Conservation (phyloP, 2,329 filamentous ascomycete genomes). For the Talaromyces marneffei region DNA sequence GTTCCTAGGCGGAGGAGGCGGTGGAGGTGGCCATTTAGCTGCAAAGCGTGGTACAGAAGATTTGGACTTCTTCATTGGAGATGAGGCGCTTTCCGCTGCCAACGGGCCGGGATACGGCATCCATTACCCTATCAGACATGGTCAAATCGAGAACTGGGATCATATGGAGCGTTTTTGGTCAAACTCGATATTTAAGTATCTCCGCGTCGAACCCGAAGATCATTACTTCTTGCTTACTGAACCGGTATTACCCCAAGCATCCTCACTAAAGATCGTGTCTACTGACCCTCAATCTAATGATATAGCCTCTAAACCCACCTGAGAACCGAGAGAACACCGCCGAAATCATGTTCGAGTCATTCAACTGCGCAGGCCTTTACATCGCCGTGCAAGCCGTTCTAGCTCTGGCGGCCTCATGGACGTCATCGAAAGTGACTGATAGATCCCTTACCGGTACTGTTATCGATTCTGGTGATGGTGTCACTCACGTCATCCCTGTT, state of each 20-base stretch:
- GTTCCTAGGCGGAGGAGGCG: constrained; percentile 85
- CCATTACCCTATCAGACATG: constrained; percentile 95
- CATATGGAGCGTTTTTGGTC: constrained; percentile 99
- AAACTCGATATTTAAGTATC: constrained; percentile 99
- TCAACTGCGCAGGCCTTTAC: constrained; percentile 98
- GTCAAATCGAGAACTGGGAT: constrained; percentile 99
- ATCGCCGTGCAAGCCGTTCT: constrained; percentile 97
- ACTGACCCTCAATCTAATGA: background rate
- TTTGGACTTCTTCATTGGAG: constrained; percentile 96
- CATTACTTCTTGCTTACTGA: constrained; percentile 98
- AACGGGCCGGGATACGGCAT: constrained; percentile 88
- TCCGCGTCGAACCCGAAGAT: constrained; percentile 95
- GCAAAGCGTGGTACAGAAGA: constrained; percentile 95
- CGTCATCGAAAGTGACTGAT: constrained; percentile 94
- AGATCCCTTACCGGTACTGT: constrained; percentile 94
- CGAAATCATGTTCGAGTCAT: constrained; percentile 99
- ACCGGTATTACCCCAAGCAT: constrained; percentile 54
- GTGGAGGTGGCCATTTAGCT: constrained; percentile 74
- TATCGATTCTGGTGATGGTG: constrained; percentile 97
- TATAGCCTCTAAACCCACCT: constrained; percentile 86
- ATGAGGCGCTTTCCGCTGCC: constrained; percentile 82
- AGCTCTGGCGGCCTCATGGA: constrained; percentile 95
- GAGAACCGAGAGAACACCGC: constrained; percentile 99
- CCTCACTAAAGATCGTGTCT: background rate
- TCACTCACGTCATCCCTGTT: constrained; percentile 97